A percentile compares a stretch with the other conserved stretches of the same genome.
Conservation (phyloP, 2,329 filamentous ascomycete genomes). For the Arthrobotrys musiformis region DNA sequence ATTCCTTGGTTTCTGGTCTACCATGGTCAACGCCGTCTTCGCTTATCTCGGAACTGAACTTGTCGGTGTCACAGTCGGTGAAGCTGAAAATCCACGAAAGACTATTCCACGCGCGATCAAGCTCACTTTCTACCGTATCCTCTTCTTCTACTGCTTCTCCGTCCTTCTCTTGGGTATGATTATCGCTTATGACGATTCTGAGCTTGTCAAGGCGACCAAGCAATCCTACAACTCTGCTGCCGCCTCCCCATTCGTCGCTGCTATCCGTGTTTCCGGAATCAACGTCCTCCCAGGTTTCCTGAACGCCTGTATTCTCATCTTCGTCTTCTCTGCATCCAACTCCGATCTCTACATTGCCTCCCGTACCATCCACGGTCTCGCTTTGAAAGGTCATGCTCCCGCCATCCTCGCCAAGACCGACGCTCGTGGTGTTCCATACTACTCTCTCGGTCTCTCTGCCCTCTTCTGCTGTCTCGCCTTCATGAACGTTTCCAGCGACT, state of each 20-base stretch:
- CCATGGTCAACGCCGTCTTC: conserved; percentile 80
- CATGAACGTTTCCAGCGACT: conserved; percentile 72
- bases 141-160: conserved; percentile 80
- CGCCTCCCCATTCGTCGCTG: conserved; percentile 80
- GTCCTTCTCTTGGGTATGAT: conserved; percentile 81
- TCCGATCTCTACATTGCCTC: conserved; percentile 81
- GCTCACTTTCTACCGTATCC: conserved; percentile 82
- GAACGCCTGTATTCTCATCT: conserved; percentile 78
- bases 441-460: conserved; percentile 72
- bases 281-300: conserved; percentile 73
- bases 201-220: conserved; percentile 71
- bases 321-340: conserved; percentile 81
- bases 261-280: conserved; percentile 74
- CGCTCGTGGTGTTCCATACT: conserved; percentile 76
- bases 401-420: conserved; percentile 77
- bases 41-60: conserved; percentile 81
- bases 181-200: conserved; percentile 74
- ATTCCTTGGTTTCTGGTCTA: conserved; percentile 75
- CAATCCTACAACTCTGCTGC: conserved; percentile 65
- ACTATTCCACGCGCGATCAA: conserved; percentile 81
- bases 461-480: conserved; percentile 75
- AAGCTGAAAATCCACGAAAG: conserved; percentile 81
- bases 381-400: conserved; percentile 77
- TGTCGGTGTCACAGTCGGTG: conserved; percentile 80
- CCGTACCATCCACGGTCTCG: conserved; percentile 77